A percentile compares a stretch with the other conserved stretches of the same genome.
Conservation (phyloP, 1,284 basidiomycete species). For the Ceratobasidium papillatum region DNA sequence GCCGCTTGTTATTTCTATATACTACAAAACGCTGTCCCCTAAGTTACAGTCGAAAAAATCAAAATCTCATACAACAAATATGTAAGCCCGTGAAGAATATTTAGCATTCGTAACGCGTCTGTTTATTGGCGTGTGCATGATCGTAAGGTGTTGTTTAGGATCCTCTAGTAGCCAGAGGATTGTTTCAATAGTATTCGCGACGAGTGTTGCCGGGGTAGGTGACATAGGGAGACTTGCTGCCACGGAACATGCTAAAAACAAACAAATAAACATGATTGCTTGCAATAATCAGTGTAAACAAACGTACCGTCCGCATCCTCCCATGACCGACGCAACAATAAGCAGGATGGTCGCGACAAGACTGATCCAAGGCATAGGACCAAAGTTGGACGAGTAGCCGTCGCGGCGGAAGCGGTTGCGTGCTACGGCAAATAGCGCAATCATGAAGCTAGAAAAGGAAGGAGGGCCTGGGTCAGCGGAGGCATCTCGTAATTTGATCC, state of each 20-base stretch:
- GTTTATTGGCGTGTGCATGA: neutral
- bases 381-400: constrained; percentile 28
- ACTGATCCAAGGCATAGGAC: constrained; percentile 39
- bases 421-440: constrained; percentile 30
- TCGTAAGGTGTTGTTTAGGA: constrained; percentile 1
- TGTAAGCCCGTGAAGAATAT: constrained; percentile 16
- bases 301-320: constrained; percentile 32
- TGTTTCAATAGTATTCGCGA: constrained; percentile 32
- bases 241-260: constrained; percentile 37
- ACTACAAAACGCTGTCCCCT: constrained; percentile 34
- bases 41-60: constrained; percentile 39
- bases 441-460: constrained; percentile 36
- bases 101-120: constrained; percentile 3
- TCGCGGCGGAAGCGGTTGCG: constrained; percentile 38
- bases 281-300: neutral
- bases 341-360: constrained; percentile 34
- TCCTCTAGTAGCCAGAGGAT: neutral
- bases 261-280: neutral
- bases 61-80: constrained; percentile 37
- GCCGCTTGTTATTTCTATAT: constrained; percentile 23
- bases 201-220: constrained; percentile 18
- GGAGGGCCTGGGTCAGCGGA: constrained; percentile 4
- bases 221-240: constrained; percentile 32
- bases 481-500: neutral
- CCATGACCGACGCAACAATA: constrained; percentile 28